A percentile compares a stretch with the other conserved stretches of the same genome.
Evolutionary conservation across 2,329 filamentous ascomycete species (phyloP).

Genomic region (Fusarium globosum): DNA sequence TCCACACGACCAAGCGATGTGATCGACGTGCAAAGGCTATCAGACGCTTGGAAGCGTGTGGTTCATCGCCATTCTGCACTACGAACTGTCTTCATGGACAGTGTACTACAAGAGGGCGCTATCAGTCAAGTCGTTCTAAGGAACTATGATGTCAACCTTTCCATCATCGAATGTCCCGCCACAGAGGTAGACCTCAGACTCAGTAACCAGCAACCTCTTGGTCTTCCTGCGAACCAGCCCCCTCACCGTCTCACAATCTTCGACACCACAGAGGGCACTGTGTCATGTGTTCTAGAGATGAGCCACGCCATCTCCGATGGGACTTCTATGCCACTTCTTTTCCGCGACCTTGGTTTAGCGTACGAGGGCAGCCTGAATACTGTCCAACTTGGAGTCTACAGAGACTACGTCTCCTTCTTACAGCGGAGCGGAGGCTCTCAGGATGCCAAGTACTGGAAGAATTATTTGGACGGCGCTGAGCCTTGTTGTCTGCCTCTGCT

Average conservation of each 20-base stretch:
- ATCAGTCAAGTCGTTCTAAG: slow-evolving; percentile 40
- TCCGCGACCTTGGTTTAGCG: slow-evolving; percentile 27
- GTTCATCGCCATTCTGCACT: slow-evolving; percentile 38
- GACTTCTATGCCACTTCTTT: slow-evolving; percentile 35
- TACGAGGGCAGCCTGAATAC: slow-evolving; percentile 13
- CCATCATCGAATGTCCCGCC: background rate
- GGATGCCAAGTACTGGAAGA: slow-evolving; percentile 18
- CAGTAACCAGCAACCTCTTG: background rate
- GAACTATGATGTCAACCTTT: background rate
- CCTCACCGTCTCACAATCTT: slow-evolving; percentile 34
- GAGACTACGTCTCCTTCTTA: slow-evolving; percentile 24
- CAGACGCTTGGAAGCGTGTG: slow-evolving; percentile 35
- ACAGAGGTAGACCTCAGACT: background rate
- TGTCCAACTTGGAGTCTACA: slow-evolving; percentile 5
- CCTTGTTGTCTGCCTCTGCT: background rate
- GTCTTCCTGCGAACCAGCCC: background rate
- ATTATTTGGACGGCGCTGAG: slow-evolving; percentile 3
- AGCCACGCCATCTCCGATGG: slow-evolving; percentile 38
- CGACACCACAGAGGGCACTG: background rate
- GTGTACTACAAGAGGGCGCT: slow-evolving; percentile 1
- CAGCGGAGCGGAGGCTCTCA: background rate
- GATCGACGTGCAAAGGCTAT: slow-evolving; percentile 13
- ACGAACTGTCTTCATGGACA: slow-evolving; percentile 37
- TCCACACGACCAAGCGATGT: background rate
- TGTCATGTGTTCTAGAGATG: slow-evolving; percentile 31